These are phyloP conservation scores for Cardamine resedifolia DNA, from an alignment of 345 rosid genomes.

Conservation along the genomic window DNA sequence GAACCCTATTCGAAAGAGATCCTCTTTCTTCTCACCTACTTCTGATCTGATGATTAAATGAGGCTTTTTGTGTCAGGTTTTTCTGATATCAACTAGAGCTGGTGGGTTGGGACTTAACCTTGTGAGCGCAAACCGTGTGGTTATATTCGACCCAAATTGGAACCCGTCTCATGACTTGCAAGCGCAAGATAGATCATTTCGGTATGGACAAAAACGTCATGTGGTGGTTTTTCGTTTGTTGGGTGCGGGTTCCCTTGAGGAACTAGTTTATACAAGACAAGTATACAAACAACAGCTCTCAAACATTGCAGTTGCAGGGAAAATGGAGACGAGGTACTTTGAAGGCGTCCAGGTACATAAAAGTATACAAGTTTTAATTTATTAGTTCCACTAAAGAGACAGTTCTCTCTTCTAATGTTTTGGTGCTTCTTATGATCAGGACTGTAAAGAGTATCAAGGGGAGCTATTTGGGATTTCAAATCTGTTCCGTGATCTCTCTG, in stretches of 20 bases:
- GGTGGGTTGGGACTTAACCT: constrained; percentile 99
- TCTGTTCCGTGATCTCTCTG: constrained; percentile 86
- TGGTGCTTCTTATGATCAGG: constrained; percentile 48
- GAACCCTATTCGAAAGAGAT: background rate
- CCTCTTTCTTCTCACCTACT: background rate
- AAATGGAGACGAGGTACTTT: constrained; percentile 88
- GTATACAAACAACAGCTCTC: constrained; percentile 96
- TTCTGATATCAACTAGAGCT: constrained; percentile 97
- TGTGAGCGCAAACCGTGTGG: constrained; percentile 91
- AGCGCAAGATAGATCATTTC: constrained; percentile 95
- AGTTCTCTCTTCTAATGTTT: constrained; percentile 6
- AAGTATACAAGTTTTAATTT: background rate
- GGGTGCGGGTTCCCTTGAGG: constrained; percentile 97
- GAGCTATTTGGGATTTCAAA: constrained; percentile 95
- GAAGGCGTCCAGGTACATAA: constrained; percentile 88
- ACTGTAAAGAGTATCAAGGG: constrained; percentile 89
- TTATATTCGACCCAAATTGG: constrained; percentile 97
- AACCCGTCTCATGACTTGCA: constrained; percentile 94
- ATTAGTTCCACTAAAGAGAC: background rate
- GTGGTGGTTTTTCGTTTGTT: constrained; percentile 92
- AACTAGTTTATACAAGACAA: constrained; percentile 83
- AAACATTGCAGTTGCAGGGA: constrained; percentile 93
- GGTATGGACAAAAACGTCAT: constrained; percentile 93
- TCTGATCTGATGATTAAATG: background rate
- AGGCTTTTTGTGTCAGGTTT: constrained; percentile 54